Evolutionary conservation across 208 protist species (phyloP), one percentile per base, ranked within the genome.

Genomic region (Leishmania aethiopica): DNA sequence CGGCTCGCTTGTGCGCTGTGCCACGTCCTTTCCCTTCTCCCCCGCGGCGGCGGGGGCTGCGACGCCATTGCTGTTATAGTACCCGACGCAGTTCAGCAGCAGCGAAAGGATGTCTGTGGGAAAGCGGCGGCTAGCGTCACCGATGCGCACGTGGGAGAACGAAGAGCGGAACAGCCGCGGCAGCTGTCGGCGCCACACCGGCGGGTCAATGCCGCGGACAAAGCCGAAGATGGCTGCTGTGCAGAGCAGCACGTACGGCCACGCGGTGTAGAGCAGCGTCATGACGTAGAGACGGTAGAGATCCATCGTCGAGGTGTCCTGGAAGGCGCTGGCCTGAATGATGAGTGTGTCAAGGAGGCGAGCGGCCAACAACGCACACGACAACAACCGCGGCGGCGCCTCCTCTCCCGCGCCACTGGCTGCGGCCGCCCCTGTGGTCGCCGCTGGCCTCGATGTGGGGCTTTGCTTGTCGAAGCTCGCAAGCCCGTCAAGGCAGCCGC

Each of bases 71-170:
- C 32, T 64, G 75, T 80, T 80, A 71, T 91, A 83, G 81, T 94
- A 95, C 25, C 91, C 92, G 59, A 96, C 81, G 60, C 95, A 96
- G 71, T 92, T 88, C 59, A 97, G 75, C 32, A 97, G 45, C 49
- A 96, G 83, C 0, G 93, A 95, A 70, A 97, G 89, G 25, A 97
- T 86, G 78, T 97, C 95, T 40, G 92, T 97, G 13, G 94, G 91
- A 72, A 86, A 86, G 37, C 74, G 81, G 2, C 78, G 72, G 40
- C 71, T 75, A 3, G 81, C 79, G 60, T 83, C 80, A 8, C 84
- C 87, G 57, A 91, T 88, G 51, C 89, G 84, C 60, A 95, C 85
- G 74, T 96, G 93, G 3, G 92, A 95, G 73, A 98, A 96, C 37
- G 93, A 93, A 28, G 92, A 86, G 62, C 92, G 92, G 77, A 98